These are phyloP conservation scores for Erysimum cheiri DNA, from an alignment of 441 rosid species.

Conservation along the genomic window DNA sequence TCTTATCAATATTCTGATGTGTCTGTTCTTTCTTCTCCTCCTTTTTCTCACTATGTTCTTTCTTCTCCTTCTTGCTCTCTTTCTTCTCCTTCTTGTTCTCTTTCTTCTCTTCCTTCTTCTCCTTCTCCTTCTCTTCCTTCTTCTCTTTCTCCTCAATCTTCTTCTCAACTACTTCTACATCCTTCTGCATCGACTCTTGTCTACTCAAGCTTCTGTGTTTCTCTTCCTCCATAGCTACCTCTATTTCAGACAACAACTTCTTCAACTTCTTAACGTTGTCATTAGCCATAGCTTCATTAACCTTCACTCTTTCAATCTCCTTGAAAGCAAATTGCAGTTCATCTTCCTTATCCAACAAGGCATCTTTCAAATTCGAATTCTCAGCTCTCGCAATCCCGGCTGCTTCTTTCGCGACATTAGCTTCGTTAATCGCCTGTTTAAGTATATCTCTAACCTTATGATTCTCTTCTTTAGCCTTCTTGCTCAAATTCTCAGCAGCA, in stretches of 20 bases:
- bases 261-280: constrained; percentile 71
- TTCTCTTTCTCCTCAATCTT: constrained; percentile 27
- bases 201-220: constrained; percentile 31
- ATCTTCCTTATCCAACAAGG: constrained; percentile 65
- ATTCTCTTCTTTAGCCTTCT: constrained; percentile 65
- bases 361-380: constrained; percentile 77
- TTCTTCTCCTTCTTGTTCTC: constrained; percentile 34
- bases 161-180: constrained; percentile 34
- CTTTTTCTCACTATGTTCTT: constrained; percentile 24
- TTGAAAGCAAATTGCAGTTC: constrained; percentile 57
- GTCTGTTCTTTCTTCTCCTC: constrained; percentile 38
- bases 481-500: constrained; percentile 49
- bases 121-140: constrained; percentile 26
- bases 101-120: constrained; percentile 28
- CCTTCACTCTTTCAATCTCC: constrained; percentile 68
- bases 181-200: constrained; percentile 42
- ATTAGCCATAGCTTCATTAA: constrained; percentile 59
- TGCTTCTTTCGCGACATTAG: constrained; percentile 88
- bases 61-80: constrained; percentile 36
- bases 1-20: constrained; percentile 40
- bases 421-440: constrained; percentile 86
- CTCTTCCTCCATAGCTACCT: constrained; percentile 45
- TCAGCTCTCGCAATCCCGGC: constrained; percentile 72
- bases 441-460: constrained; percentile 74
- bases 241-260: constrained; percentile 52